phyloP scores from a whole-genome alignment of 1,284 basidiomycete species.

The Fistulinella cinereoalba region DNA sequence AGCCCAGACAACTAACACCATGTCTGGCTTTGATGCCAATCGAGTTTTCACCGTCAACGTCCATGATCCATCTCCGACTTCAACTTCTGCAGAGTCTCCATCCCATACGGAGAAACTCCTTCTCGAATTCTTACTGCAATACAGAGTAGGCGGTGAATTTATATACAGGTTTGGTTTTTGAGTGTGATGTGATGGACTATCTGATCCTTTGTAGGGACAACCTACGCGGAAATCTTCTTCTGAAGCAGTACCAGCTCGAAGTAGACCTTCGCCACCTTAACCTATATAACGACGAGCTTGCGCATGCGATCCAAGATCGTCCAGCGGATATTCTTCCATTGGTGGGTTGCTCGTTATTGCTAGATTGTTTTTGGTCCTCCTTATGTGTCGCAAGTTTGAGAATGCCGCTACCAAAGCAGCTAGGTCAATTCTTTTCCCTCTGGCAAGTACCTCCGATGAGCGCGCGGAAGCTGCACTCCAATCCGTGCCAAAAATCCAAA shows the following conservation, averaged over 20 bases:
- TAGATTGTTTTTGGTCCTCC: background rate
- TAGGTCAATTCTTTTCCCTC: conserved; percentile 75
- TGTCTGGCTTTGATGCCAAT: conserved; percentile 76
- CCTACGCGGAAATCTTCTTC: conserved; percentile 82
- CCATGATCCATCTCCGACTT: conserved; percentile 52
- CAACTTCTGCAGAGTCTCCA: conserved; percentile 61
- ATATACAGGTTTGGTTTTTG: conserved; percentile 63
- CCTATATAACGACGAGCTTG: conserved; percentile 91
- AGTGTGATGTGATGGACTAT: background rate
- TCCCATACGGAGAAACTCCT: conserved; percentile 80
- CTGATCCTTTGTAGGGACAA: conserved; percentile 64
- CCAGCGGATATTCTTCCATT: conserved; percentile 90
- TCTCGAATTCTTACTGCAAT: conserved; percentile 82
- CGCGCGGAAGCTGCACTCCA: conserved; percentile 56
- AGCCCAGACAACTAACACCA: conserved; percentile 23
- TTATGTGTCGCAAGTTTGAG: conserved; percentile 65
- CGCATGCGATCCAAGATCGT: conserved; percentile 84
- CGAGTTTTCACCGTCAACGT: conserved; percentile 78
- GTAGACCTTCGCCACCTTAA: conserved; percentile 90
- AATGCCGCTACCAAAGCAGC: conserved; percentile 83
- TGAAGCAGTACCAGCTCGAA: conserved; percentile 91
- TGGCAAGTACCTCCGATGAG: conserved; percentile 51
- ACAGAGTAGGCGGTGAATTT: conserved; percentile 86
- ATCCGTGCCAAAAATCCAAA: conserved; percentile 83
- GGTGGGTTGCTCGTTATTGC: conserved; percentile 43